Conservation (phyloP, 495 filamentous ascomycete genomes). For the Xylaria cubensis region DNA sequence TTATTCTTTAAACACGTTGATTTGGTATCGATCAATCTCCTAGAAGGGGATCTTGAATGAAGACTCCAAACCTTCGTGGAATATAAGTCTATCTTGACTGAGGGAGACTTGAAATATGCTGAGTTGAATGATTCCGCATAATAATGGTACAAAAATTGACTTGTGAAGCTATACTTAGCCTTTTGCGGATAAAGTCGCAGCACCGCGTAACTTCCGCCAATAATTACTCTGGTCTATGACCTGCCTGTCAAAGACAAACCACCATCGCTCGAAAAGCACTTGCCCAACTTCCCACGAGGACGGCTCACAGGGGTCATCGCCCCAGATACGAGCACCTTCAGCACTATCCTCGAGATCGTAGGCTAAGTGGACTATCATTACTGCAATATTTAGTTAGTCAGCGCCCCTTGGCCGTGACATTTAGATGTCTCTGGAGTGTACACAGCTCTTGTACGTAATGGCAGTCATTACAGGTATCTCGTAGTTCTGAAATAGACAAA, state of each 20-base stretch:
- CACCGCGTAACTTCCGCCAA: conserved; percentile 40
- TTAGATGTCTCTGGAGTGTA: not conserved
- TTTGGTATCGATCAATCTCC: not conserved
- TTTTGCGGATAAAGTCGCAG: conserved; percentile 13
- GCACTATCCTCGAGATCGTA: conserved; percentile 58
- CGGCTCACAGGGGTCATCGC: conserved; percentile 46
- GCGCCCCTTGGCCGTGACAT: not conserved
- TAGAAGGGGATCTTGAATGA: not conserved
- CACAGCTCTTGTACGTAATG: not conserved
- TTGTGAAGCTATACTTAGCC: not conserved
- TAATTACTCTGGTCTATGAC: conserved; percentile 52
- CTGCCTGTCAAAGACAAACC: conserved; percentile 56
- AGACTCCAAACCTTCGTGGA: not conserved
- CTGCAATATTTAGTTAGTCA: conserved; percentile 13
- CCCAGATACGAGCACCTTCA: conserved; percentile 51
- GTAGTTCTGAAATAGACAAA: not conserved
- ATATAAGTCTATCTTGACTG: not conserved
- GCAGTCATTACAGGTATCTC: not conserved
- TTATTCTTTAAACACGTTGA: not conserved
- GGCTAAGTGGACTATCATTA: conserved; percentile 14
- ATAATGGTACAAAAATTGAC: not conserved
- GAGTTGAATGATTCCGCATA: not conserved
- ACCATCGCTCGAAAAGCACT: conserved; percentile 57
- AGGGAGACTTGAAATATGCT: not conserved
- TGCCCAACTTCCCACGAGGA: conserved; percentile 56